These are phyloP conservation scores for Strobilomyces confusus DNA, from an alignment of 768 basidiomycete genomes.

Conservation along the genomic window DNA sequence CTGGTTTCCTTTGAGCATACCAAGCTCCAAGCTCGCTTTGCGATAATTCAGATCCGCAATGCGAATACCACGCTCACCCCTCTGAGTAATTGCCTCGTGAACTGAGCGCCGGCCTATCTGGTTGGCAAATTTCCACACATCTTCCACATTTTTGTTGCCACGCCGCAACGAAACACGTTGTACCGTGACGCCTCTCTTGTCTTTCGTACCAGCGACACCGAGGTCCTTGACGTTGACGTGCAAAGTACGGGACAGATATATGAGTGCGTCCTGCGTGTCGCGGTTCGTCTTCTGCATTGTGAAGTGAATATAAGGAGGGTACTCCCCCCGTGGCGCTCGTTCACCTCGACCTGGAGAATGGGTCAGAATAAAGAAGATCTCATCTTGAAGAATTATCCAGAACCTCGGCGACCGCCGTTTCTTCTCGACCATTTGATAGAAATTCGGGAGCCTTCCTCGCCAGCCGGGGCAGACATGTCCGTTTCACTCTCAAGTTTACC, in stretches of 20 bases:
- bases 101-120: slow-evolving; percentile 55
- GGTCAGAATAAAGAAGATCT: neutral
- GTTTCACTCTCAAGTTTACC: slow-evolving; percentile 87
- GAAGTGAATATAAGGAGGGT: slow-evolving; percentile 91
- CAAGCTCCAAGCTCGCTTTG: slow-evolving; percentile 79
- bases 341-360: slow-evolving; percentile 31
- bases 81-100: slow-evolving; percentile 56
- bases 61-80: slow-evolving; percentile 87
- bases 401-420: slow-evolving; percentile 44
- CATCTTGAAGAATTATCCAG: slow-evolving; percentile 24
- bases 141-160: slow-evolving; percentile 70
- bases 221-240: slow-evolving; percentile 77
- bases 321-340: slow-evolving; percentile 55
- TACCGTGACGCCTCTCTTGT: slow-evolving; percentile 95
- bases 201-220: slow-evolving; percentile 92
- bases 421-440: slow-evolving; percentile 71
- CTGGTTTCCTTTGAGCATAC: slow-evolving; percentile 94
- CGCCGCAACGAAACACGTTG: slow-evolving; percentile 84
- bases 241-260: slow-evolving; percentile 73
- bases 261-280: slow-evolving; percentile 92
- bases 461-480: slow-evolving; percentile 44
- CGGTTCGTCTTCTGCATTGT: slow-evolving; percentile 96
- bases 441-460: slow-evolving; percentile 72
- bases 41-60: slow-evolving; percentile 87
- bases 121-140: slow-evolving; percentile 83